Conservation (phyloP, 352 stramenopile species). For the Elongisporangium prolatum region DNA sequence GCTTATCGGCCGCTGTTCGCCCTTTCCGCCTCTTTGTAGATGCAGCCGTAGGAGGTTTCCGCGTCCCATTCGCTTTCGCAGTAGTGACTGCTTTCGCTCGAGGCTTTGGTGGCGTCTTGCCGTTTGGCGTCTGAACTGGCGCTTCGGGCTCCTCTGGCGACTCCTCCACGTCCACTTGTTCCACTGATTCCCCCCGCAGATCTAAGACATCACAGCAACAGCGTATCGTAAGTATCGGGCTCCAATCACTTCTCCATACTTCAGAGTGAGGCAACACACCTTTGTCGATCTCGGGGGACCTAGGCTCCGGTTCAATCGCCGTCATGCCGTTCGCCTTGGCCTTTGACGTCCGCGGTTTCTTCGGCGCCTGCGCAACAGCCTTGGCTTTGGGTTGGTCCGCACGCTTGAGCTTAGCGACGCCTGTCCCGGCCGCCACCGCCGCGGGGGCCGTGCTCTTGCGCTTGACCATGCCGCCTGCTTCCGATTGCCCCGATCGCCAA, state of each 20-base stretch:
- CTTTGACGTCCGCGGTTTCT: slow-evolving; percentile 6
- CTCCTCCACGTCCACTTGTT: neutral
- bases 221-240: neutral
- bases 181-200: neutral
- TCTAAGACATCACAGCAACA: neutral
- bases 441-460: neutral
- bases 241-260: neutral
- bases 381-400: slow-evolving; percentile 9
- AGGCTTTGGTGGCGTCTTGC: slow-evolving; percentile 9
- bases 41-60: slow-evolving; percentile 22
- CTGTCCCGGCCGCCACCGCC: neutral
- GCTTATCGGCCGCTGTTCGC: slow-evolving; percentile 49
- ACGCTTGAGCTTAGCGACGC: slow-evolving; percentile 5
- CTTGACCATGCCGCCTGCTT: slow-evolving; percentile 4
- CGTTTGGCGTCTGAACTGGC: slow-evolving; percentile 7
- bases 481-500: neutral
- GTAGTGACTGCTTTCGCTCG: slow-evolving; percentile 14
- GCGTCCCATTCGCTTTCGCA: slow-evolving; percentile 11
- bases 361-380: neutral
- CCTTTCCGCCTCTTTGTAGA: slow-evolving; percentile 50
- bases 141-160: neutral
- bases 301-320: neutral
- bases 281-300: neutral
- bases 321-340: neutral
- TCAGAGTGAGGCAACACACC: neutral